Evolutionary conservation across 257 asterid genomes (phyloP).

Genomic region (Rhazya stricta): DNA sequence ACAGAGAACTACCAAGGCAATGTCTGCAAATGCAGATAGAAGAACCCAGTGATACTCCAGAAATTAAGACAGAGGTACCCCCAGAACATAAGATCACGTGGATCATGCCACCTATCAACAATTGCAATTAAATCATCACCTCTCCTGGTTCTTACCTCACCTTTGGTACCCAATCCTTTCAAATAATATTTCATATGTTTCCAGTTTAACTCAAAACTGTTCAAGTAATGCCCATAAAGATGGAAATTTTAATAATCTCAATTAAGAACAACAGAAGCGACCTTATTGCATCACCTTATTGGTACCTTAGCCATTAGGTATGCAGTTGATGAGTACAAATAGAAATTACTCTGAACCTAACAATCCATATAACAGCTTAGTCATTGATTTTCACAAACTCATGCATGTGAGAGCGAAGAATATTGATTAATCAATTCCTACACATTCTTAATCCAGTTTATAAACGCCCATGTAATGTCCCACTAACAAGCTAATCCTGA

Average conservation of each 20-base stretch:
- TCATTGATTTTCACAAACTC: not conserved
- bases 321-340: not conserved
- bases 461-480: not conserved
- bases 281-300: not conserved
- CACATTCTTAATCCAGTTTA: not conserved
- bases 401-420: not conserved
- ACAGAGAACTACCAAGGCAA: not conserved
- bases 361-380: not conserved
- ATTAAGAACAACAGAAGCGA: not conserved
- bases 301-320: not conserved
- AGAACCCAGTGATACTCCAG: not conserved
- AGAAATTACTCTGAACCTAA: not conserved
- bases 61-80: not conserved
- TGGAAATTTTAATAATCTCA: not conserved
- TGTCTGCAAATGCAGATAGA: not conserved
- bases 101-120: too few relatives aligned
- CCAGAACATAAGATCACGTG: not conserved
- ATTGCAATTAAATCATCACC: not conserved
- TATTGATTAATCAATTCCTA: not conserved
- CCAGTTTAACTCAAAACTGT: not conserved
- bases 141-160: not conserved
- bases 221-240: not conserved
- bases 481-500: not conserved
- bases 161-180: not conserved
- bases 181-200: not conserved